A percentile compares a stretch with the other conserved stretches of the same genome.
Evolutionary conservation across 257 asterid genomes (phyloP).

Genomic region (Solanum lignicaule): DNA sequence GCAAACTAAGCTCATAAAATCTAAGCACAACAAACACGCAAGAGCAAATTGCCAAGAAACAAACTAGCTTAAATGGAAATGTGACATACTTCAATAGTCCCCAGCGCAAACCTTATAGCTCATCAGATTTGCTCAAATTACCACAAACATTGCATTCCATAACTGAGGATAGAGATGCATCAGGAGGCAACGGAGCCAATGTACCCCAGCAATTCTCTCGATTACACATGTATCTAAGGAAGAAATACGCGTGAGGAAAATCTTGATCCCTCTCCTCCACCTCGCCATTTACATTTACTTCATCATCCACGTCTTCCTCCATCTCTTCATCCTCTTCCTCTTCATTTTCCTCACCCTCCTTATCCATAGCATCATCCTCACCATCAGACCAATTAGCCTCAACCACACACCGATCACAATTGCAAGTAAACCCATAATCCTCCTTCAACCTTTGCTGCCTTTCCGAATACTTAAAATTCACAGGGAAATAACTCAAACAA

Average conservation of each 20-base stretch:
- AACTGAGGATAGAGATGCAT: conserved; percentile 22
- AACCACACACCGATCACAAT: conserved; percentile 88
- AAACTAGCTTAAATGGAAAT: background rate
- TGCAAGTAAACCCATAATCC: conserved; percentile 71
- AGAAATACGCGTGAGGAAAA: conserved; percentile 90
- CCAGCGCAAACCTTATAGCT: conserved; percentile 2
- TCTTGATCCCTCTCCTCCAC: conserved; percentile 25
- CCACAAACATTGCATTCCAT: conserved; percentile 96
- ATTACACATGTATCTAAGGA: conserved; percentile 65
- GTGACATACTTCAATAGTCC: conserved; percentile 7
- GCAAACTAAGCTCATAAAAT: background rate
- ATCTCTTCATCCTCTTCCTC: conserved; percentile 16
- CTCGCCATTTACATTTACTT: conserved; percentile 12
- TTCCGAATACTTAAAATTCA: conserved; percentile 56
- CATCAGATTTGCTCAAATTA: conserved; percentile 39
- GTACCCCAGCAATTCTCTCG: conserved; percentile 81
- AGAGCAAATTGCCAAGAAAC: background rate
- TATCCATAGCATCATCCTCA: conserved; percentile 40
- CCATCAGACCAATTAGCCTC: conserved; percentile 87
- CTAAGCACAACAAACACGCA: background rate
- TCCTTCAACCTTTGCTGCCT: conserved; percentile 82
- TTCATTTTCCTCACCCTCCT: conserved; percentile 3
- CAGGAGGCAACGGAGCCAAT: conserved; percentile 80
- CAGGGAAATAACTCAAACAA: conserved; percentile 89
- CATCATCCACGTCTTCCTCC: conserved; percentile 41